Evolutionary conservation across 768 basidiomycete genomes (phyloP), one percentile per base, ranked within the genome.

Genomic region (Psilocybe tampanensis): DNA sequence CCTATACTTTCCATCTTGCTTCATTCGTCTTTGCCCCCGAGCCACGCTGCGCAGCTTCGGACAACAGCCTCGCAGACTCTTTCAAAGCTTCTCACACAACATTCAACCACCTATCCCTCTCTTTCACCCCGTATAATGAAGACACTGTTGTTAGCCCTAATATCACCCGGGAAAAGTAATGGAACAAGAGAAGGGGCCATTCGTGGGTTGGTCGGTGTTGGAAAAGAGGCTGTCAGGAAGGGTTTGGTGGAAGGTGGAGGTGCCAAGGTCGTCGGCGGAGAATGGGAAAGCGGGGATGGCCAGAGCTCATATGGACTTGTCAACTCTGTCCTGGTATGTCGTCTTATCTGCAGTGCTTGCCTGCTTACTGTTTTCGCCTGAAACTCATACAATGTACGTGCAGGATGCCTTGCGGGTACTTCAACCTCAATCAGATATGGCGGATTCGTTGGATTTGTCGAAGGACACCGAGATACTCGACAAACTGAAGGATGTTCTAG

Each of bases 171-270:
- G 11, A 90, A 90, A 69, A 85, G 85, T 57, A 80, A 84, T 18
- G 94, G 93, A 6, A 91, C 92, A 7, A 81, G 94, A 53, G 92
- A 95, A 71, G 94, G 96, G 42, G 92, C 95, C 0, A 86, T 98
- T 33, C 85, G 94, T 1, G 94, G 94, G 17, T 79, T 97, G 26
- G 80, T 91, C 21, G 90, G 89, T 15, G 86, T 95, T 2, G 93
- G 93, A 0, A 88, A 91, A 64, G 91, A 93, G 60, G 92, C 92
- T 9, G 84, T 94, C 8, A 74, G 89, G 36, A 90, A 93, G 69
- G 92, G 92, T 0, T 74, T 94, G 11, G 80, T 94, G 2, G 90
- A 91, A 60, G 88, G 90, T 18, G 88, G 90, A 2, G 92, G 92
- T 15, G 89, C 89, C 6, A 85, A 82, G 52, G 82, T 89, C 4